A percentile compares a stretch with the other conserved stretches of the same genome.
Conservation (phyloP, 495 filamentous ascomycete species). For the Aspergillus baeticus region DNA sequence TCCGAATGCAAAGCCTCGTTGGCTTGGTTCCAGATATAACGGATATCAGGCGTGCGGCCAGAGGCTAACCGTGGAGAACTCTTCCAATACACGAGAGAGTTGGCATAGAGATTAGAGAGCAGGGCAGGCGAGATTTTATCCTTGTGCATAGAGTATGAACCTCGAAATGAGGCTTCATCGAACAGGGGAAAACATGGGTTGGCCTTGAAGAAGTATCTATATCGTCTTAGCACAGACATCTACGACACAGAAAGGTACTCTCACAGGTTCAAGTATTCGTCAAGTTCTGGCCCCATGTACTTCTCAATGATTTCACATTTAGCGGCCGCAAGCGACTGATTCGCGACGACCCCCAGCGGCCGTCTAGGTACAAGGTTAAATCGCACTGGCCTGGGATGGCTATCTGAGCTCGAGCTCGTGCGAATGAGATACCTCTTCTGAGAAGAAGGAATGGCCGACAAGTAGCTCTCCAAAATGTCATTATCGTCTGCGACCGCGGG, state of each 20-base stretch:
- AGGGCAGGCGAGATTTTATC: constrained; percentile 34
- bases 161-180: constrained; percentile 30
- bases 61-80: constrained; percentile 14
- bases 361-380: constrained; percentile 56
- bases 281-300: constrained; percentile 30
- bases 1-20: constrained; percentile 35
- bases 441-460: constrained; percentile 18
- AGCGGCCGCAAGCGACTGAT: constrained; percentile 26
- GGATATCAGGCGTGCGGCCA: constrained; percentile 28
- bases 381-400: constrained; percentile 56
- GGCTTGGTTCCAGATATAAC: constrained; percentile 37
- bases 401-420: constrained; percentile 8
- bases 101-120: constrained; percentile 35
- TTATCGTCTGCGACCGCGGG: constrained; percentile 33
- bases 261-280: constrained; percentile 33
- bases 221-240: not conserved
- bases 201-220: constrained; percentile 35
- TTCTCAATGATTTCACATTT: constrained; percentile 42
- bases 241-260: not conserved
- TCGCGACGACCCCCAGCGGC: constrained; percentile 23
- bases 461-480: constrained; percentile 30
- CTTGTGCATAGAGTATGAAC: constrained; percentile 20
- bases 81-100: constrained; percentile 32
- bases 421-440: constrained; percentile 34
- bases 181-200: constrained; percentile 41